phyloP scores from a whole-genome alignment of 352 stramenopile species.

The Plasmopara viticola region DNA sequence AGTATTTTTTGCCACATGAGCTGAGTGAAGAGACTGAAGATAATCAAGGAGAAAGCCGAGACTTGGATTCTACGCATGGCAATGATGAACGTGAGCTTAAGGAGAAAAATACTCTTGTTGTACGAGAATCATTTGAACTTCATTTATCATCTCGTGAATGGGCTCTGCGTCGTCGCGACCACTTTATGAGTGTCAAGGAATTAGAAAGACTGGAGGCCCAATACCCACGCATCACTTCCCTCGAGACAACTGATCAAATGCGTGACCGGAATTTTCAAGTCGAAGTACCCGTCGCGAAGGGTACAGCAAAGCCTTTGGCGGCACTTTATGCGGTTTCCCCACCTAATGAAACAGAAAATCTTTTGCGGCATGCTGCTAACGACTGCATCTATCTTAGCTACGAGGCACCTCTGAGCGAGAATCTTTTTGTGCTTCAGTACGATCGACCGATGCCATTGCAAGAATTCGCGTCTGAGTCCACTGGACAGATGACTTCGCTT shows the following conservation, averaged over 20 bases:
- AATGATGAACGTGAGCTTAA: conserved; percentile 4
- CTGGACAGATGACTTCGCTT: conserved; percentile 33
- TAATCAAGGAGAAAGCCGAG: conserved; percentile 5
- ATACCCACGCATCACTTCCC: conserved; percentile 30
- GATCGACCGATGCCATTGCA: conserved; percentile 23
- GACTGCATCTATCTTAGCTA: conserved; percentile 45
- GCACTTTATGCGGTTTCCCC: conserved; percentile 32
- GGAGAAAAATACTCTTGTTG: conserved; percentile 1
- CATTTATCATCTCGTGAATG: conserved; percentile 36
- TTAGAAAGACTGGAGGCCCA: conserved; percentile 38
- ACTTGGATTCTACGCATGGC: conserved; percentile 1
- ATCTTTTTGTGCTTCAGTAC: conserved; percentile 32
- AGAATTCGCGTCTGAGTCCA: conserved; percentile 39
- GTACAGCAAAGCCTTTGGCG: conserved; percentile 24
- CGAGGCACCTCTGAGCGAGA: conserved; percentile 27
- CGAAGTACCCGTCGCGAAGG: conserved; percentile 21
- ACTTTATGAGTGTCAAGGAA: conserved; percentile 45
- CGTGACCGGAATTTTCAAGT: conserved; percentile 39
- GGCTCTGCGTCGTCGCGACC: conserved; percentile 35
- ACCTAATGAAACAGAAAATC: not conserved
- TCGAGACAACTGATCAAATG: conserved; percentile 42
- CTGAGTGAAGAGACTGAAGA: conserved; percentile 7
- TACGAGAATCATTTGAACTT: conserved; percentile 54
- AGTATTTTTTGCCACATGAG: conserved; percentile 52
- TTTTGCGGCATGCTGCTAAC: conserved; percentile 20